Percentiles rank a stretch among this genome's conserved stretches.
phyloP scores from a whole-genome alignment of 2,329 filamentous ascomycete genomes.

The Aspergillus ustus region DNA sequence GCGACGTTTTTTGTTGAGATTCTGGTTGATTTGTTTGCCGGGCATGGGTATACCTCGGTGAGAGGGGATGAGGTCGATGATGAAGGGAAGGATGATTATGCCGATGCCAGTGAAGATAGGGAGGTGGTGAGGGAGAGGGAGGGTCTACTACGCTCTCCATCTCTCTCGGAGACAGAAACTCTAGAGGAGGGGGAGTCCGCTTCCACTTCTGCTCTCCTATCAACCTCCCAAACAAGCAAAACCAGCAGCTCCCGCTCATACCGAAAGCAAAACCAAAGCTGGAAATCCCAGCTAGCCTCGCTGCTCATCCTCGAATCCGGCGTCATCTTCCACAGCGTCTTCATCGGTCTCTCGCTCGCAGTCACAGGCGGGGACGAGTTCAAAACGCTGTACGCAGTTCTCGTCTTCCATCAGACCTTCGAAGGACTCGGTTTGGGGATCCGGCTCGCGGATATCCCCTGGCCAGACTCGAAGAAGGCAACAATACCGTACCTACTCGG shows the following conservation, averaged over 20 bases:
- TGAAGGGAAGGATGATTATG: not conserved
- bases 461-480: not conserved
- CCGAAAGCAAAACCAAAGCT: not conserved
- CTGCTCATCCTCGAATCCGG: not conserved
- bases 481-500: not conserved
- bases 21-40: not conserved
- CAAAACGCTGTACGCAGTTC: constrained; percentile 60
- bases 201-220: not conserved
- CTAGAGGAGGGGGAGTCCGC: not conserved
- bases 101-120: not conserved
- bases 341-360: not conserved
- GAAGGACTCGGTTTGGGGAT: constrained; percentile 67
- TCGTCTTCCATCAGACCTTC: constrained; percentile 67
- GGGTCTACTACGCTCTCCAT: not conserved
- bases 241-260: not conserved
- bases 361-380: constrained; percentile 58
- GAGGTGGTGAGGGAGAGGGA: not conserved
- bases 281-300: not conserved
- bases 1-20: constrained; percentile 17
- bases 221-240: not conserved
- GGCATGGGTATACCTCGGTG: not conserved
- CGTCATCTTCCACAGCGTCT: not conserved
- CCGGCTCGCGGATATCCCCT: constrained; percentile 49
- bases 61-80: not conserved
- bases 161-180: not conserved